A percentile compares a stretch with the other conserved stretches of the same genome.
These are phyloP conservation scores for Psilocybe tampanensis DNA, from an alignment of 768 basidiomycete genomes.

Conservation along the genomic window DNA sequence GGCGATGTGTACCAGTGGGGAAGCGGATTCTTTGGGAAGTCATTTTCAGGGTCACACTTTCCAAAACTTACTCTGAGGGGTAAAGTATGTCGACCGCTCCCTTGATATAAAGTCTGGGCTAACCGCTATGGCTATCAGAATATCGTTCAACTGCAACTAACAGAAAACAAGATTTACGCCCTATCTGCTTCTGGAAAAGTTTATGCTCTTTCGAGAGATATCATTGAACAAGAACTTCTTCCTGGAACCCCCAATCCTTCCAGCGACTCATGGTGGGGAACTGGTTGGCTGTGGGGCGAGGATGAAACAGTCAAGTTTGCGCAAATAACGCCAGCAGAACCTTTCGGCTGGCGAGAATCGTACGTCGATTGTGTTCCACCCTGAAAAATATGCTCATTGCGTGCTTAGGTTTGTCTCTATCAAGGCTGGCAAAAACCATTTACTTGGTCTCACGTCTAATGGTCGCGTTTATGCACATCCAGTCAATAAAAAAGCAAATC, in stretches of 20 bases:
- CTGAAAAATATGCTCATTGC: background rate
- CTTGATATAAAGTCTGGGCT: conserved; percentile 2
- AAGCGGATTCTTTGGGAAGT: conserved; percentile 52
- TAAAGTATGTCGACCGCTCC: conserved; percentile 46
- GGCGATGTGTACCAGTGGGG: conserved; percentile 91
- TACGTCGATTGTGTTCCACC: conserved; percentile 30
- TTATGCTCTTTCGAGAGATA: conserved; percentile 63
- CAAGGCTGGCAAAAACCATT: conserved; percentile 69
- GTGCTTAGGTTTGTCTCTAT: conserved; percentile 67
- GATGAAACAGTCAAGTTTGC: conserved; percentile 54
- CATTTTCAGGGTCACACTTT: conserved; percentile 23
- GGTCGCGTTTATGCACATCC: conserved; percentile 85
- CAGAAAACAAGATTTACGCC: conserved; percentile 68
- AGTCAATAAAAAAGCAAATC: conserved; percentile 72
- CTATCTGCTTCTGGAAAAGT: conserved; percentile 78
- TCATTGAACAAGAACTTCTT: conserved; percentile 46
- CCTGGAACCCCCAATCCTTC: conserved; percentile 42
- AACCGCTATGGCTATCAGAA: conserved; percentile 45
- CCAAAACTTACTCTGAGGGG: conserved; percentile 63
- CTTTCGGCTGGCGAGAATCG: conserved; percentile 69
- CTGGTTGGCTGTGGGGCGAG: conserved; percentile 60
- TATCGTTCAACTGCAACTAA: conserved; percentile 64
- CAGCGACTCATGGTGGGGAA: conserved; percentile 61
- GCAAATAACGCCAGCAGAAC: conserved; percentile 60
- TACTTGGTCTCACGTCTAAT: conserved; percentile 69